Base-by-base conservation (phyloP, 2,329 filamentous ascomycete genomes). In the Laburnicola sp. region DNA sequence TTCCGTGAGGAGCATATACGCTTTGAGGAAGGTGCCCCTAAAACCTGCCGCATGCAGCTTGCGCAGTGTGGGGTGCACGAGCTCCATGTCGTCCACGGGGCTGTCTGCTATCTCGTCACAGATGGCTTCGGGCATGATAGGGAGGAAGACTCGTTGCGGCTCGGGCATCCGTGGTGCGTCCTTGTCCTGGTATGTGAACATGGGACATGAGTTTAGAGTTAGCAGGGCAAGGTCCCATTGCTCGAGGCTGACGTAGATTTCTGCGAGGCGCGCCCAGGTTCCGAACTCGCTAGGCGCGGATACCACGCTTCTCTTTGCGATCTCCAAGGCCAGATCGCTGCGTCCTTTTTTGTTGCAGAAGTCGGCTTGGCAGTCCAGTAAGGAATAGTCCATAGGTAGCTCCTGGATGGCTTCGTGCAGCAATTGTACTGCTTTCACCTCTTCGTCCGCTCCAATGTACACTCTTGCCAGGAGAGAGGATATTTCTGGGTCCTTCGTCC, bases 151-250 rank as follows among this genome's bases (percentile, higher is more conserved):
- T 49, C 91, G 89, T 63, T 88, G 87, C 0, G 94, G 92, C 67
- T 96, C 91, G 1, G 94, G 94, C 88, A 97, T 93, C 53, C 94
- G 77, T 3, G 94, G 94, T 4, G 91, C 88, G 71, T 99, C 94
- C 74, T 97, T 97, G 75, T 99, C 94, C 74, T 97, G 94, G 73
- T 99, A 97, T 5, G 94, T 99, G 74, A 99, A 99, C 94, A 99
- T 99, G 6, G 94, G 94, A 73, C 94, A 99, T 16, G 94, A 99
- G 76, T 99, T 99, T 45, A 99, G 81, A 3, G 94, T 97, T 4
- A 96, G 86, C 23, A 99, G 82, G 0, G 94, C 94, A 61, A 97
- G 85, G 68, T 97, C 94, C 91, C 94, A 99, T 69, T 96, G 90
- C 71, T 99, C 94, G 75, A 96, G 84, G 43, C 87, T 84, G 48